Evolutionary conservation across 495 filamentous ascomycete species (phyloP).

Genomic region (Neurospora africana): DNA sequence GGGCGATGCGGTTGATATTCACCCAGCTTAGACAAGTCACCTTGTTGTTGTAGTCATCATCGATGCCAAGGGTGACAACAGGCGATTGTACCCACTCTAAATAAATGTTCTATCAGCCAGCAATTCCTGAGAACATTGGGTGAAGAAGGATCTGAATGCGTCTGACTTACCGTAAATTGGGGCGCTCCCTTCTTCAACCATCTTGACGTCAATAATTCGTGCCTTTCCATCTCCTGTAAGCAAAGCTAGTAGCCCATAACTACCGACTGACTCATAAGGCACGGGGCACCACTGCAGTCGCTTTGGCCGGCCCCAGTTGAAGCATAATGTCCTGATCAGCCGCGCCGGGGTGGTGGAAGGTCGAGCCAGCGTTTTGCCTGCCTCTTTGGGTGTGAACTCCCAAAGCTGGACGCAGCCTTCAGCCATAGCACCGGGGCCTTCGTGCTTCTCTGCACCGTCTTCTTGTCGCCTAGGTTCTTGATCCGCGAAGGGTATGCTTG

Average conservation of each 20-base stretch:
- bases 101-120: neutral
- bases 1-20: slow-evolving; percentile 35
- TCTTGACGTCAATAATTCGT: slow-evolving; percentile 28
- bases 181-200: slow-evolving; percentile 11
- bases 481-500: slow-evolving; percentile 34
- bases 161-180: slow-evolving; percentile 24
- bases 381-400: slow-evolving; percentile 21
- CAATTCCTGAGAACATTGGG: neutral
- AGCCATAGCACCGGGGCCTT: slow-evolving; percentile 9
- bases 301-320: slow-evolving; percentile 31
- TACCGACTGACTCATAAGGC: slow-evolving; percentile 14
- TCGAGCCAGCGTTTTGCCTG: slow-evolving; percentile 6
- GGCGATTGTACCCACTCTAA: slow-evolving; percentile 30
- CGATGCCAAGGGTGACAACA: slow-evolving; percentile 28
- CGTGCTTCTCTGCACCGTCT: slow-evolving; percentile 10
- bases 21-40: slow-evolving; percentile 40
- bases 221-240: slow-evolving; percentile 33
- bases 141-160: neutral
- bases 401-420: slow-evolving; percentile 33
- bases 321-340: slow-evolving; percentile 22
- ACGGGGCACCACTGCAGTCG: slow-evolving; percentile 38
- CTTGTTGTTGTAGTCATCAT: slow-evolving; percentile 29
- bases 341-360: slow-evolving; percentile 16
- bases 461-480: slow-evolving; percentile 19
- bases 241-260: slow-evolving; percentile 25